These are phyloP conservation scores for Neostapfia colusana DNA, from an alignment of 176 grass and related monocot genomes.

Conservation along the genomic window DNA sequence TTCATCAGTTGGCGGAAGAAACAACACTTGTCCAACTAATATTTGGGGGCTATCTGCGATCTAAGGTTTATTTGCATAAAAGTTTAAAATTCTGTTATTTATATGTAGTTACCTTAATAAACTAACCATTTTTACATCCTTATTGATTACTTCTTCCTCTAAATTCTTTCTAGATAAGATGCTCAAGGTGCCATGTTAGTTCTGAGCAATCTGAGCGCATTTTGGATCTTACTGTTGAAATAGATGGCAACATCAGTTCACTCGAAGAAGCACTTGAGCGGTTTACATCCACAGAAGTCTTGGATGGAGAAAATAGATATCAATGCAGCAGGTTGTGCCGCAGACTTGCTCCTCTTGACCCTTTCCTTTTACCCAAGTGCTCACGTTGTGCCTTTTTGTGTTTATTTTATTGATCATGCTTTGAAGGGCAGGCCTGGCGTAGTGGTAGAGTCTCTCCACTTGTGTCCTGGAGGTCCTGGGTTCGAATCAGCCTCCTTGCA, in stretches of 20 bases:
- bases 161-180: constrained; percentile 68
- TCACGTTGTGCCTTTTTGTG: not conserved
- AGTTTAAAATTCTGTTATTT: constrained; percentile 14
- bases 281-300: constrained; percentile 87
- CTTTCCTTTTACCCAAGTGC: constrained; percentile 7
- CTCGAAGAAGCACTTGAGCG: constrained; percentile 79
- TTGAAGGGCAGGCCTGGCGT: too few relatives aligned
- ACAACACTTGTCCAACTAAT: constrained; percentile 86
- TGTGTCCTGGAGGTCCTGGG: too few relatives aligned
- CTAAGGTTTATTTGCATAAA: constrained; percentile 62
- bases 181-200: constrained; percentile 61
- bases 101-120: constrained; percentile 20
- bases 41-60: constrained; percentile 95
- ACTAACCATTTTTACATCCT: not conserved
- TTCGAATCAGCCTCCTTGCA: too few relatives aligned
- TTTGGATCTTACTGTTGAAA: constrained; percentile 94
- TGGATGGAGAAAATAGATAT: constrained; percentile 97
- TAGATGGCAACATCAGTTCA: constrained; percentile 82
- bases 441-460: too few relatives aligned
- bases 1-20: constrained; percentile 58
- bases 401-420: constrained; percentile 7
- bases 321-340: constrained; percentile 67
- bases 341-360: not conserved
- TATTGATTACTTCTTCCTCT: constrained; percentile 26
- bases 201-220: constrained; percentile 81